phyloP scores from a whole-genome alignment of 208 protist species.

The Wallacemonas sp. region DNA sequence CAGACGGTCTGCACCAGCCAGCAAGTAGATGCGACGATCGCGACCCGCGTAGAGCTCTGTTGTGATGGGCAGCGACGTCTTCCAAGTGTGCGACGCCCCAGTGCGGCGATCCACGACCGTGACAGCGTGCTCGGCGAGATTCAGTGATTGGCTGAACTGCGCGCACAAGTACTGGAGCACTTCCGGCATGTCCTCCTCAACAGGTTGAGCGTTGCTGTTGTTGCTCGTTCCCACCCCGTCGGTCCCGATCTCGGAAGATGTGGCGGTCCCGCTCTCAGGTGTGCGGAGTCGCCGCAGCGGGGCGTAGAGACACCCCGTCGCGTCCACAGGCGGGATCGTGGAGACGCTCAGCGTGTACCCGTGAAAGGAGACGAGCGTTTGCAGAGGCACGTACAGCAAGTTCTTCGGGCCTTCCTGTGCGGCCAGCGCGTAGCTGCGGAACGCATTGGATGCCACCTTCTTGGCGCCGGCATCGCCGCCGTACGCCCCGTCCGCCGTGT shows the following conservation, averaged over 20 bases:
- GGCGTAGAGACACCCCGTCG: constrained; percentile 25
- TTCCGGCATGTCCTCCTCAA: constrained; percentile 5
- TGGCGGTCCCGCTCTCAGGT: constrained; percentile 14
- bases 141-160: neutral
- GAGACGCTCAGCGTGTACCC: constrained; percentile 57
- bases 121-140: neutral
- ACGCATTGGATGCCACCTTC: constrained; percentile 31
- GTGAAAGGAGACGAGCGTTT: constrained; percentile 50
- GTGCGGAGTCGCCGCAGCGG: neutral
- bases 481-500: constrained; percentile 41
- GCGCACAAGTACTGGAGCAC: constrained; percentile 3
- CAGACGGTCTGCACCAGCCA: constrained; percentile 38
- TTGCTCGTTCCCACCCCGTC: no score
- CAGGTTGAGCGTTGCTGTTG: constrained; percentile 9
- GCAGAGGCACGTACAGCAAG: constrained; percentile 54
- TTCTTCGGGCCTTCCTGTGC: constrained; percentile 44
- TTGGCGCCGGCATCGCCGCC: constrained; percentile 47
- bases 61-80: constrained; percentile 20
- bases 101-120: neutral
- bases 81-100: constrained; percentile 7
- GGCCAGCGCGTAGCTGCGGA: constrained; percentile 39
- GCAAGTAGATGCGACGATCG: constrained; percentile 74
- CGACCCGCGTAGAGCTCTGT: constrained; percentile 42
- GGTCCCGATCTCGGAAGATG: no score
- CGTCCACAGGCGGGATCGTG: constrained; percentile 49